phyloP scores from a whole-genome alignment of 345 rosid species.

The Laguncularia racemosa region DNA sequence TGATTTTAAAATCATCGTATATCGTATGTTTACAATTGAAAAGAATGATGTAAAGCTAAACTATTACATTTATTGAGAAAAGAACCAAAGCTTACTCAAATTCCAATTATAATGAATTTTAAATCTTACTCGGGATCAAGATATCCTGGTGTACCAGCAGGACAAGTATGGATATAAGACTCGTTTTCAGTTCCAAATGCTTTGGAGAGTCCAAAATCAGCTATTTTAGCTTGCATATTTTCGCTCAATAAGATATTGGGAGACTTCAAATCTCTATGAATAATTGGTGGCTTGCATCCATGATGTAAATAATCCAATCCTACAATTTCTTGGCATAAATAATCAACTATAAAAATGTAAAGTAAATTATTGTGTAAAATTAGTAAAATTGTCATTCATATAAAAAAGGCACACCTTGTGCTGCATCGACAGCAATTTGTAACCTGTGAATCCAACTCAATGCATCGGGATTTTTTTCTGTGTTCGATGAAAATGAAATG shows the following conservation, averaged over 20 bases:
- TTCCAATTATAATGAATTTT: not conserved
- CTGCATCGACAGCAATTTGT: not conserved
- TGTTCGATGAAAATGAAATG: not conserved
- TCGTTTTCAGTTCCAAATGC: constrained; percentile 19
- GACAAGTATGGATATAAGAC: constrained; percentile 17
- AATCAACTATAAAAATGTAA: not conserved
- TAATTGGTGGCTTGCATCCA: constrained; percentile 27
- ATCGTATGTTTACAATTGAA: no score
- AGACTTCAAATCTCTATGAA: constrained; percentile 30
- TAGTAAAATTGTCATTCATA: no score
- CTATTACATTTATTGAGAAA: no score
- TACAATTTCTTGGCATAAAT: not conserved
- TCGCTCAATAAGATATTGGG: constrained; percentile 22
- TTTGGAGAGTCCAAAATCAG: constrained; percentile 28
- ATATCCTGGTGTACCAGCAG: constrained; percentile 33
- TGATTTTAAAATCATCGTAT: no score
- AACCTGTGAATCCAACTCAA: constrained; percentile 11
- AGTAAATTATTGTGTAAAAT: no score
- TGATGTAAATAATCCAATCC: constrained; percentile 30
- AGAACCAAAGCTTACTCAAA: no score
- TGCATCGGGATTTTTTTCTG: constrained; percentile 18
- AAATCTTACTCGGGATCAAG: constrained; percentile 44
- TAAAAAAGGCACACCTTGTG: not conserved
- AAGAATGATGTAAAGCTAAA: no score
- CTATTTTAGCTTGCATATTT: constrained; percentile 20